These are phyloP conservation scores for Neurospora sp. DNA, from an alignment of 495 filamentous ascomycete species.

Conservation along the genomic window DNA sequence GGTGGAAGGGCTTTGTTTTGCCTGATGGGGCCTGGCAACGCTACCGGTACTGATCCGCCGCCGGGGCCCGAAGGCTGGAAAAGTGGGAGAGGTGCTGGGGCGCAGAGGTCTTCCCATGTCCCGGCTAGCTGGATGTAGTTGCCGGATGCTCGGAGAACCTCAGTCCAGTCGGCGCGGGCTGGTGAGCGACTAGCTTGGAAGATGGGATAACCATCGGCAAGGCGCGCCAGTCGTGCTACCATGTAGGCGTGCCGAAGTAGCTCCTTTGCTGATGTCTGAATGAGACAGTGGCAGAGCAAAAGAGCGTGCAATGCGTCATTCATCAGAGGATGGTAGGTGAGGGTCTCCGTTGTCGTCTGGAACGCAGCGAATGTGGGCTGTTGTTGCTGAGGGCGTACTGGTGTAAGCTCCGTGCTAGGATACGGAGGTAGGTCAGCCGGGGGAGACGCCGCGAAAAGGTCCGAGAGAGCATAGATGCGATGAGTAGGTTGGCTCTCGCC, in stretches of 20 bases:
- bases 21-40: neutral
- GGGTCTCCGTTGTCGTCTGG: conserved; percentile 46
- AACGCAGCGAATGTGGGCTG: conserved; percentile 5
- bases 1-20: conserved; percentile 1
- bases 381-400: conserved; percentile 10
- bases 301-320: conserved; percentile 66
- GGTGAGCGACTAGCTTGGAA: conserved; percentile 65
- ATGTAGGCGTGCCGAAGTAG: conserved; percentile 67
- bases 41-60: conserved; percentile 4
- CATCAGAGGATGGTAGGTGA: conserved; percentile 71
- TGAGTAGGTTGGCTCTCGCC: conserved; percentile 1
- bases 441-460: conserved; percentile 46
- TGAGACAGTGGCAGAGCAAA: conserved; percentile 58
- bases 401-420: conserved; percentile 33
- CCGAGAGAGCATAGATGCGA: conserved; percentile 37
- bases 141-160: conserved; percentile 51
- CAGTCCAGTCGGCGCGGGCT: conserved; percentile 67
- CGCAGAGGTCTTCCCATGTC: conserved; percentile 61
- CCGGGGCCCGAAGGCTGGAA: conserved; percentile 11
- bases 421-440: conserved; percentile 48
- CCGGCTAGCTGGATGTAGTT: conserved; percentile 55
- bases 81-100: conserved; percentile 49
- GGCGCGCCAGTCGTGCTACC: conserved; percentile 60
- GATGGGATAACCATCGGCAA: conserved; percentile 69
- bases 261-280: conserved; percentile 65